Evolutionary conservation across 2,329 filamentous ascomycete genomes (phyloP).

Genomic region (Colletotrichum gigasporum): DNA sequence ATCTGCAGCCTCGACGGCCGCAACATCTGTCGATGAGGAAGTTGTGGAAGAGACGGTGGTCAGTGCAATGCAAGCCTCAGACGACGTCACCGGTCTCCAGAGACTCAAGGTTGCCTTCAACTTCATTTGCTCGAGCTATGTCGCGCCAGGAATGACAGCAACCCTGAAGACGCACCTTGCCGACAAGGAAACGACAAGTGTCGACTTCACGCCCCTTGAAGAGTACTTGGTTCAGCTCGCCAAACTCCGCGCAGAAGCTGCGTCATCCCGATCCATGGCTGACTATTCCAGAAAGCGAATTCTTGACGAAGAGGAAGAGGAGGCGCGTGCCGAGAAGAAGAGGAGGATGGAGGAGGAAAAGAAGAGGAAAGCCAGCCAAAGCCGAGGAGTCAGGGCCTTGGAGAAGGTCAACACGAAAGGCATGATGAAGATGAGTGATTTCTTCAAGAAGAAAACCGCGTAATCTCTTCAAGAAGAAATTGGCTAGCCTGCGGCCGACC

Average conservation of each 20-base stretch:
- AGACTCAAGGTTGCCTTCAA: conserved; percentile 70
- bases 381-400: conserved; percentile 79
- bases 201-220: conserved; percentile 78
- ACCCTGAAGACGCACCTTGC: conserved; percentile 53
- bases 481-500: conserved; percentile 23
- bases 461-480: conserved; percentile 85
- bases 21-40: conserved; percentile 53
- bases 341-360: conserved; percentile 89
- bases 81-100: conserved; percentile 66
- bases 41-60: conserved; percentile 43
- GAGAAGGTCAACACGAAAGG: conserved; percentile 91
- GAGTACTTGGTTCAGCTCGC: conserved; percentile 74
- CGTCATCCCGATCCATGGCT: conserved; percentile 71
- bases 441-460: conserved; percentile 89
- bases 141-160: conserved; percentile 55
- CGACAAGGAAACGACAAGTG: conserved; percentile 41
- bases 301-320: conserved; percentile 73
- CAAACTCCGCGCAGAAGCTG: conserved; percentile 75
- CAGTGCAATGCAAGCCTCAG: conserved; percentile 55
- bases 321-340: conserved; percentile 79
- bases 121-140: conserved; percentile 71
- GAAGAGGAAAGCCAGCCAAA: conserved; percentile 79
- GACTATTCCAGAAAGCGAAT: conserved; percentile 78
- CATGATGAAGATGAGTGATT: conserved; percentile 97
- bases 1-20: conserved; percentile 50